Evolutionary conservation across 2,329 filamentous ascomycete species (phyloP), one percentile per base, ranked within the genome.

Genomic region (Coleophoma cylindrospora): DNA sequence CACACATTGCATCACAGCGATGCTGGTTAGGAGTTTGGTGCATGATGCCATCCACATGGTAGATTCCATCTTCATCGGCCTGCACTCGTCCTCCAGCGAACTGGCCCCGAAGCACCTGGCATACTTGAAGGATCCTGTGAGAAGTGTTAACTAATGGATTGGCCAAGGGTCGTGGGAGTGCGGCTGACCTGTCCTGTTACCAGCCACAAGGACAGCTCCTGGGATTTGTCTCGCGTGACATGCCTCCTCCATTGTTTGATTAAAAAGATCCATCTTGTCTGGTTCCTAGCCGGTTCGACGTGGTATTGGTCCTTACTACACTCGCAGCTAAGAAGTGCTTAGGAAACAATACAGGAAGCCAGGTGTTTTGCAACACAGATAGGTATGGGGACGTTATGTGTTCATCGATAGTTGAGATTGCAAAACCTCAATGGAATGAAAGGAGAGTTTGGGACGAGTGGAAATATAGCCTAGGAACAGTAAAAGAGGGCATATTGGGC

Each of bases 31-130:
- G 40, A 51, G 69, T 64, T 81, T 81, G 19, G 78, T 80, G 59
- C 75, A 78, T 0, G 75, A 79, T 0, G 77, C 77, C 7, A 81
- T 70, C 75, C 74, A 80, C 57, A 81, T 86, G 2, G 80, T 66
- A 13, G 70, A 12, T 7, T 44, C 41, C 7, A 33, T 22, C 27
- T 44, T 11, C 21, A 44, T 22, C 32, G 41, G 41, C 15, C 11
- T 15, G 13, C 3, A 2, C 27, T 27, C 27, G 12, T 27, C 13
- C 15, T 33, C 9, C 80, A 33, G 13, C 10, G 27, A 33, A 32
- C 41, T 14, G 41, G 32, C 19, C 5, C 41, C 41, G 15, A 44
- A 44, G 27, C 19, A 33, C 9, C 15, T 44, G 6, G 41, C 21
- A 32, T 44, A 44, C 19, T 44, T 21, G 41, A 44, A n/a, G 13